Evolutionary conservation across 306 rosid species (phyloP).

Genomic region (Oemleria cerasiformis): DNA sequence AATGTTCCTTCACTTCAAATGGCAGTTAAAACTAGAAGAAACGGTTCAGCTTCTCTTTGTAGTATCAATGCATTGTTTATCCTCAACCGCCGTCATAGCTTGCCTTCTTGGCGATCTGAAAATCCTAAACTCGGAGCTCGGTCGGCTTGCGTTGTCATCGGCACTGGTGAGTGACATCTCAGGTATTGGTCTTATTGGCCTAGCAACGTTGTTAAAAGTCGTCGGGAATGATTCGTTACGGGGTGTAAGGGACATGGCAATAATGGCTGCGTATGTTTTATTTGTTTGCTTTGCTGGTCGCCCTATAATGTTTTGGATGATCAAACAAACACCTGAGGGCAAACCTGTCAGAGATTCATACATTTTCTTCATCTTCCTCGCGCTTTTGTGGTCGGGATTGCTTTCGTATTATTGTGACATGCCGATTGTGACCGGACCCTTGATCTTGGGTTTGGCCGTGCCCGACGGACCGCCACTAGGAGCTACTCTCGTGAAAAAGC

Average conservation of each 20-base stretch:
- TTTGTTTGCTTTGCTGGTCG: slow-evolving; percentile 33
- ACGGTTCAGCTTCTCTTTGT: slow-evolving; percentile 11
- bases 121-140: slow-evolving; percentile 61
- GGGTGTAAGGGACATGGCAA: neutral
- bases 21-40: neutral
- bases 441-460: slow-evolving; percentile 53
- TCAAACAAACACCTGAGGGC: slow-evolving; percentile 62
- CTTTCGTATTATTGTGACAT: slow-evolving; percentile 24
- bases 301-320: slow-evolving; percentile 55
- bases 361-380: slow-evolving; percentile 30
- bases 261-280: neutral
- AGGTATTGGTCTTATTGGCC: neutral
- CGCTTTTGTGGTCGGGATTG: slow-evolving; percentile 27
- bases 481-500: slow-evolving; percentile 45
- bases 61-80: slow-evolving; percentile 19
- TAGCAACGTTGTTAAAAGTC: neutral
- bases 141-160: slow-evolving; percentile 49
- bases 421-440: slow-evolving; percentile 41
- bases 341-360: slow-evolving; percentile 44
- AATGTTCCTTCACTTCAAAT: neutral
- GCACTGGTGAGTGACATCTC: slow-evolving; percentile 50
- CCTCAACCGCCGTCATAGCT: slow-evolving; percentile 47
- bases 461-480: slow-evolving; percentile 81
- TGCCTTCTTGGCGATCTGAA: slow-evolving; percentile 46
- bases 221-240: neutral